Percentiles rank a stretch among this genome's conserved stretches.
Conservation (phyloP, 2,329 filamentous ascomycete species). For the Sporothrix protearum region DNA sequence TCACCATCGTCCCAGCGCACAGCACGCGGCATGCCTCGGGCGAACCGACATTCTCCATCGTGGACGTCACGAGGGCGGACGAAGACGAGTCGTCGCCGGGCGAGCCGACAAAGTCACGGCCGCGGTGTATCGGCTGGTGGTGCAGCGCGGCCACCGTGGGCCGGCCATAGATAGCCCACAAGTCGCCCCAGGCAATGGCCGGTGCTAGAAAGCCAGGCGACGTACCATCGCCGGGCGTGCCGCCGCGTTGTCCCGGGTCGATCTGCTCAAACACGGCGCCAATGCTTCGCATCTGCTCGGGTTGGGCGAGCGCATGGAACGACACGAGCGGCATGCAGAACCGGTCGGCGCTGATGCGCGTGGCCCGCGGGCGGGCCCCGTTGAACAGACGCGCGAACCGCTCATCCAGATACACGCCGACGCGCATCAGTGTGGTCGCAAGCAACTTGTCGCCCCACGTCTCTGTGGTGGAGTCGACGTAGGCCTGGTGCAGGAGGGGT, state of each 20-base stretch:
- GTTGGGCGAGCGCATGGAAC: conserved; percentile 49
- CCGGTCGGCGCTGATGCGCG: conserved; percentile 48
- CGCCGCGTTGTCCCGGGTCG: conserved; percentile 31
- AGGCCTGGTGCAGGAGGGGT: conserved; percentile 38
- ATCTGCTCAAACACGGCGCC: conserved; percentile 42
- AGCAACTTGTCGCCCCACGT: conserved; percentile 55
- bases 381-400: conserved; percentile 54
- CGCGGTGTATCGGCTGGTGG: conserved; percentile 37
- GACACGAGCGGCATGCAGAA: conserved; percentile 54
- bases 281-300: conserved; percentile 45
- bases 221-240: neutral
- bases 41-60: conserved; percentile 35
- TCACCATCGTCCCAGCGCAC: conserved; percentile 39
- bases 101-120: conserved; percentile 49
- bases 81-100: conserved; percentile 44
- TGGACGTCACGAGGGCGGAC: conserved; percentile 31
- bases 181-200: conserved; percentile 48
- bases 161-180: conserved; percentile 49
- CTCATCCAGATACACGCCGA: conserved; percentile 56
- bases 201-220: neutral
- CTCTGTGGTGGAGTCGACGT: conserved; percentile 48
- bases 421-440: conserved; percentile 50
- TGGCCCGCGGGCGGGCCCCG: conserved; percentile 49
- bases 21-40: conserved; percentile 44
- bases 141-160: conserved; percentile 40